Conservation (phyloP, 2,329 filamentous ascomycete species). For the Xylaria sp. region DNA sequence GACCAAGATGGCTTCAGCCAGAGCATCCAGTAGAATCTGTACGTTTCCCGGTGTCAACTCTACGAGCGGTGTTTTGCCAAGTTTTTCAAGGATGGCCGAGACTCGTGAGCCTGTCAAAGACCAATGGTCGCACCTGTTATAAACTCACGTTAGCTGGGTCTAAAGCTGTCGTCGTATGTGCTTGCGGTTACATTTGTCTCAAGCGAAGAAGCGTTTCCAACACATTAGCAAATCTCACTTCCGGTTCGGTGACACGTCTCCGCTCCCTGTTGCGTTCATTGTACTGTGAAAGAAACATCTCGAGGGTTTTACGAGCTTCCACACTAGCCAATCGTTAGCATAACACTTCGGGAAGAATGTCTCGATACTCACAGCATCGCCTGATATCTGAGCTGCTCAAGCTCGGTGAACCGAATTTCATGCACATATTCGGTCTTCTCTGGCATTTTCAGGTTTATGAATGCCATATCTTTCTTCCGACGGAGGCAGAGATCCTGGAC, state of each 20-base stretch:
- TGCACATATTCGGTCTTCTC: constrained; percentile 73
- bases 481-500: constrained; percentile 78
- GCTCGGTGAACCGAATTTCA: constrained; percentile 63
- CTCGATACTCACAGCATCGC: constrained; percentile 53
- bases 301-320: constrained; percentile 68
- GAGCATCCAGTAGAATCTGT: constrained; percentile 65
- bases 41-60: constrained; percentile 67
- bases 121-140: constrained; percentile 74
- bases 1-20: constrained; percentile 70
- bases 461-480: constrained; percentile 81
- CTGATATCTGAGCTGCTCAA: constrained; percentile 74
- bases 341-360: background rate
- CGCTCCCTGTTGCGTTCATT: constrained; percentile 31
- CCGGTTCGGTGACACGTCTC: constrained; percentile 26
- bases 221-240: constrained; percentile 63
- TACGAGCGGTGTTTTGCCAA: constrained; percentile 64
- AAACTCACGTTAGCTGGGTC: constrained; percentile 16
- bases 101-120: constrained; percentile 71
- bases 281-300: constrained; percentile 43
- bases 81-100: constrained; percentile 62
- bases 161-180: background rate
- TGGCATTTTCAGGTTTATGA: constrained; percentile 75
- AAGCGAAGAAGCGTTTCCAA: constrained; percentile 78
- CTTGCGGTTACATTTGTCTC: constrained; percentile 56
- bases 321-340: constrained; percentile 39